Base-by-base conservation (phyloP, 2,329 filamentous ascomycete species). In the Penicillium fuscoglaucum region DNA sequence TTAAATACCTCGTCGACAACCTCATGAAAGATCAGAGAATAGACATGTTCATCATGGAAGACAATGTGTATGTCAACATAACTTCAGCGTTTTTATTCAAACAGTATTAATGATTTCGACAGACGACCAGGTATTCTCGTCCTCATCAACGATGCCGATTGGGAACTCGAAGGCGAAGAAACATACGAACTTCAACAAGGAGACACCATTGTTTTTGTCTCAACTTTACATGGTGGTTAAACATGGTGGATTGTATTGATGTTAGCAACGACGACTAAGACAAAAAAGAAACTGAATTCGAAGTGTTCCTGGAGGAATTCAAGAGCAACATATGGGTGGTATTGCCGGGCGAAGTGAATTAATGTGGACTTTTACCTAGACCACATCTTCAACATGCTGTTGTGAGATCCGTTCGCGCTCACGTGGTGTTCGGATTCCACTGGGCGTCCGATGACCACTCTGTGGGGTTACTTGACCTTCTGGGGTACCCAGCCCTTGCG, bases 161-260 rank as follows among this genome's bases (percentile, higher is more conserved):
- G 95, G 95, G 95, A 98, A 76, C 84, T 99, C 13, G 95, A 98
- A 77, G 95, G 93, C 19, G 93, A 98, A 77, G 92, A 95, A 72
- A 84, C 87, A 65, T 98, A 98, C 72, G 88, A 92, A 76, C 78
- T 99, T 58, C 87, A 93, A 76, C 77, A 81, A 61, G 84, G 87
- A 58, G 95, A 99, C 79, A 93, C 90, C 72, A 90, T 99, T 67
- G 82, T 98, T 65, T 99, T 99, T 78, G 93, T 99, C 61, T 97
- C 93, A 61, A 99, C 95, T 19, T 81, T 99, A 61, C 95, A 99
- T 75, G 95, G 95, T 58, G 95, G 95, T 60, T 98, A 79, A 57
- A 55, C 35, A 46, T 13, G 48, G 53, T 51, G 33, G 26, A 29
- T 41, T 28, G 29, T 28, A 35, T 52, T 49, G 43, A 46, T 60